Base-by-base conservation (phyloP, 2,329 filamentous ascomycete genomes). In the Beauveria medogensis region DNA sequence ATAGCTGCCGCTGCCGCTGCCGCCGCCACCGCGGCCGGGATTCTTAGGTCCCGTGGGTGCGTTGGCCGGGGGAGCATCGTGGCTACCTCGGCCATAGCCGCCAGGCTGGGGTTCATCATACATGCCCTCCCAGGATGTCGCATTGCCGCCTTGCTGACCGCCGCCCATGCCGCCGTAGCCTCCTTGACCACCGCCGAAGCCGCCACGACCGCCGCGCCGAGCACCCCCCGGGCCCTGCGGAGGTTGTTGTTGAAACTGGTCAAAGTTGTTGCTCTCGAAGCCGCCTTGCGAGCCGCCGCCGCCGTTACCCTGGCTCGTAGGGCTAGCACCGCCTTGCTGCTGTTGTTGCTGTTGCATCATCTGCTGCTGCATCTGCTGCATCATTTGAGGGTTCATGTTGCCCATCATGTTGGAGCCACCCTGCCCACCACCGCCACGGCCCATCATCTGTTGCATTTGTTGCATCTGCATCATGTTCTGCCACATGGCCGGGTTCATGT, bases 121-220 rank as follows among this genome's bases (percentile, higher is more conserved):
- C 92, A 96, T 96, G 69, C 93, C 93, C 73, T 97, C 93, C 92
- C 92, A 97, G 46, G 88, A 92, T 26, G 90, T 91, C n/a, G 89
- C 88, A 18, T 85, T 86, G 50, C 84, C 85, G 61, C 78, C 78
- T 43, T 76, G 59, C 64, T 66, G 65, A n/a, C 59, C 65, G 14
- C 66, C 67, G 22, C 67, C 67, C 62, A 69, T 69, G 55, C 69
- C 68, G 40, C 64, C 66, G 28, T 66, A 67, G 50, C 60, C 65
- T 61, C 55, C 60, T 40, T 60, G 57, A 5, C 57, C 57, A 30
- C 59, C 59, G 26, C 55, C 52, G 30, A 55, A 62, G 34, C 61
- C 61, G 14, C 61, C 61, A 16, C 61, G 61, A 6, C 61, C 61
- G 14, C 61, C 56, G 1, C 61, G 61, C 20, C 61, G 57, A 30